Base-by-base conservation (phyloP, 164 flowering plant genomes). In the Chimonanthus salicifolius region DNA sequence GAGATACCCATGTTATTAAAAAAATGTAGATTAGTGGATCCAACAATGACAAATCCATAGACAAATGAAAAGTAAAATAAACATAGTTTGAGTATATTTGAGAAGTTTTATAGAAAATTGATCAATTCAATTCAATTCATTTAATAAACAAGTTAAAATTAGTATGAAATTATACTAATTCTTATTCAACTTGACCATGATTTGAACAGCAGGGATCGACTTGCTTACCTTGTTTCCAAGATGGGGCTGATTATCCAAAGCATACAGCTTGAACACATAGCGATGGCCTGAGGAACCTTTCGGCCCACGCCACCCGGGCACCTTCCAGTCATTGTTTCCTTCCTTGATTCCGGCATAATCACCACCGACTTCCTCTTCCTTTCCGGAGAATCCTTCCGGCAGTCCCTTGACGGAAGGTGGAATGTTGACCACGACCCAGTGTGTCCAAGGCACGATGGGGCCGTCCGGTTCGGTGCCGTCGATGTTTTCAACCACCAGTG, bases 381-480 rank as follows among this genome's bases (percentile, higher is more conserved):
- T 84, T 9, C 91, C 84, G 0, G 97, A 92, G 68, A 90, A 90
- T 0, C 93, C 96, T 74, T 90, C 94, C 0, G 97, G 97, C 49
- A 92, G 69, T 1, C 93, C 82, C 73, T 92, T 92, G 71, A 92
- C 1, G 2, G 84, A 65, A 0, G 98, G 87, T 0, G 97, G 91
- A 4, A 94, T 88, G 78, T 90, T 87, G 20, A 71, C 82, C 10
- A 89, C 91, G 58, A 94, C 97, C 98, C 98, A 94, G 48, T 43
- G 65, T 0, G 85, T 82, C 90, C 89, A 89, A 4, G 97, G 97
- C 66, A 91, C 91, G 64, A 84, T 75, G 0, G 93, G 92, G 2
- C 80, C 85, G 5, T 9, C 58, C 0, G 91, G 94, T 68, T 89
- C 96, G 0, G 93, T 85, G 1, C 87, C 92, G 58, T 92, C 97